A percentile compares a stretch with the other conserved stretches of the same genome.
These are phyloP conservation scores for Erucastrum elatum DNA, from an alignment of 345 rosid species.

Conservation along the genomic window DNA sequence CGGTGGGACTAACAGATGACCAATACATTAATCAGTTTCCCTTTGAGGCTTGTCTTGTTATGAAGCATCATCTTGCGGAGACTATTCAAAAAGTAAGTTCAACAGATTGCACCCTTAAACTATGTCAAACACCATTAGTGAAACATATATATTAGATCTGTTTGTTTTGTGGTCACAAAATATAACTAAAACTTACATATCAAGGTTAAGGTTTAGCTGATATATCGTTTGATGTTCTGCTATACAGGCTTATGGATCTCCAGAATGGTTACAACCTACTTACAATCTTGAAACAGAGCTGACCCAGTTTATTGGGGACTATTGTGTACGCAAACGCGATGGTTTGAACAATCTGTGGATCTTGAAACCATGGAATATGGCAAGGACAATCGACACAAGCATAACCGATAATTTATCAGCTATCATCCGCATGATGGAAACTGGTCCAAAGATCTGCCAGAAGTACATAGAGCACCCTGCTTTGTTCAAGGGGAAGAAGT, in stretches of 20 bases:
- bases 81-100: slow-evolving; percentile 72
- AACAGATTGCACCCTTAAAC: too few relatives aligned
- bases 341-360: slow-evolving; percentile 78
- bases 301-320: slow-evolving; percentile 83
- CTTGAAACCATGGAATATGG: slow-evolving; percentile 99
- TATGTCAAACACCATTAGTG: neutral
- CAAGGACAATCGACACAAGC: slow-evolving; percentile 90
- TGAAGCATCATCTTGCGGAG: slow-evolving; percentile 98
- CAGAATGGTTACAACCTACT: slow-evolving; percentile 87
- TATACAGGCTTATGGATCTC: slow-evolving; percentile 75
- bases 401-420: slow-evolving; percentile 75
- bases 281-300: slow-evolving; percentile 83
- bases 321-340: slow-evolving; percentile 58
- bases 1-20: slow-evolving; percentile 68
- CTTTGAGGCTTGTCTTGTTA: slow-evolving; percentile 90
- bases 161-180: neutral
- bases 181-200: neutral
- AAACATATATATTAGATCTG: neutral
- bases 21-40: slow-evolving; percentile 88
- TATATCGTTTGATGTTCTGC: slow-evolving; percentile 11
- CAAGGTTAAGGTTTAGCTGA: neutral
- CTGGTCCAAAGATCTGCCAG: slow-evolving; percentile 99
- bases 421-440: slow-evolving; percentile 92
- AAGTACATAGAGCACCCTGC: slow-evolving; percentile 93
- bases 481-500: slow-evolving; percentile 76